phyloP scores from a whole-genome alignment of 2,329 filamentous ascomycete species.

The Eutypella sp. region DNA sequence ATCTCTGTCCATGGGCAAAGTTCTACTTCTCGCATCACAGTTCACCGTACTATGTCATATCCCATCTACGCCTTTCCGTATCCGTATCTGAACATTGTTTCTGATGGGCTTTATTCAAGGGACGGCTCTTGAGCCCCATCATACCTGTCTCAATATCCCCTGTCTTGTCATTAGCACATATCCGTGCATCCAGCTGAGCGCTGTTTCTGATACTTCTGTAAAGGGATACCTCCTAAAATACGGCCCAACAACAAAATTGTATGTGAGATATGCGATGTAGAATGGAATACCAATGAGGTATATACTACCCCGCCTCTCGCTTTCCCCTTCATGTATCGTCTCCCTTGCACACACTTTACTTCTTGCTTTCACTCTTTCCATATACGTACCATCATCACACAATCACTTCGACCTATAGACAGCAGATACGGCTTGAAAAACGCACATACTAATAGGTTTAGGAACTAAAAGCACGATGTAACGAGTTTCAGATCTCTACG shows the following conservation, averaged over 20 bases:
- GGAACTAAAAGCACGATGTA: background rate
- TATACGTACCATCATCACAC: too few species aligned
- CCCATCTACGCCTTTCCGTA: background rate
- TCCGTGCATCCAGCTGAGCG: too few species aligned
- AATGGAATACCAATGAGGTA: background rate
- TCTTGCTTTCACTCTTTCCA: background rate
- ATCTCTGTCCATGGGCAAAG: background rate
- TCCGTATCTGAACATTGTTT: background rate
- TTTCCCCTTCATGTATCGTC: too few species aligned
- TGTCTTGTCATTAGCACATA: too few species aligned
- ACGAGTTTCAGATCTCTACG: background rate
- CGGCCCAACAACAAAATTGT: background rate
- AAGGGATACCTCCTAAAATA: background rate
- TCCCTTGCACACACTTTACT: too few species aligned
- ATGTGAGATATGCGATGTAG: background rate
- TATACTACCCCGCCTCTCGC: background rate
- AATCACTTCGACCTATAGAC: too few species aligned
- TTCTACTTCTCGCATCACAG: background rate
- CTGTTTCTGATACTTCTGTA: background rate
- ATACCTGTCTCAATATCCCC: too few species aligned
- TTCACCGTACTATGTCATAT: background rate
- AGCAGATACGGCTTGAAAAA: too few species aligned
- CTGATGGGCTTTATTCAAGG: background rate
- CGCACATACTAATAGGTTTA: background rate
- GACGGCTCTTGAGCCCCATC: background rate